Evolutionary conservation across 768 basidiomycete species (phyloP).

Genomic region (Suillus tomentosus): DNA sequence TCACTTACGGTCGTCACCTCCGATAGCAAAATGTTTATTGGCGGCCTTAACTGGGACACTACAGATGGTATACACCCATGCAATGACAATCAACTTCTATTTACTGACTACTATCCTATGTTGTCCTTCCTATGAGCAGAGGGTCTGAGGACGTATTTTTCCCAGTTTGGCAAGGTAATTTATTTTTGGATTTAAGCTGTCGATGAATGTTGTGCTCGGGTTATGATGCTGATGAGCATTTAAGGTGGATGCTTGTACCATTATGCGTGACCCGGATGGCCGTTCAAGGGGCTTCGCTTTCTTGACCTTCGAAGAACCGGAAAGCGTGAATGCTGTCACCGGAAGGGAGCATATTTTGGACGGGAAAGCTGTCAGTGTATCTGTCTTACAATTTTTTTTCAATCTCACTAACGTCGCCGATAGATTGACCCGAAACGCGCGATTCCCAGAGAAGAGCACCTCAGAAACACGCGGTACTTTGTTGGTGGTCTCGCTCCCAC

Average conservation of each 20-base stretch:
- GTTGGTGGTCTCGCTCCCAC: slow-evolving; percentile 72
- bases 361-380: slow-evolving; percentile 66
- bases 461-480: slow-evolving; percentile 76
- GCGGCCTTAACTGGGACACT: slow-evolving; percentile 90
- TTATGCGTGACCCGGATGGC: slow-evolving; percentile 79
- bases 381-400: background rate
- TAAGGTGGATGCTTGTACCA: slow-evolving; percentile 78
- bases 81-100: slow-evolving; percentile 25
- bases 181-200: slow-evolving; percentile 2
- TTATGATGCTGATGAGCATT: slow-evolving; percentile 18
- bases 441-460: slow-evolving; percentile 80
- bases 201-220: background rate
- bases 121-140: slow-evolving; percentile 42
- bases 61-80: slow-evolving; percentile 70
- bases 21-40: slow-evolving; percentile 88
- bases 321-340: slow-evolving; percentile 65
- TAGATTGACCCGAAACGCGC: slow-evolving; percentile 90
- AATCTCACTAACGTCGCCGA: slow-evolving; percentile 3
- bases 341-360: slow-evolving; percentile 70
- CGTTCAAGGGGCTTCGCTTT: slow-evolving; percentile 86
- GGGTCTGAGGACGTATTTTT: slow-evolving; percentile 70
- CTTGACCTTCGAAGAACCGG: slow-evolving; percentile 73
- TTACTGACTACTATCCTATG: slow-evolving; percentile 30
- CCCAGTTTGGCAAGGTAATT: slow-evolving; percentile 73
- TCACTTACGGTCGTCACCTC: slow-evolving; percentile 30